phyloP scores from a whole-genome alignment of 805 yeast species.

The Ogataea zsoltii region DNA sequence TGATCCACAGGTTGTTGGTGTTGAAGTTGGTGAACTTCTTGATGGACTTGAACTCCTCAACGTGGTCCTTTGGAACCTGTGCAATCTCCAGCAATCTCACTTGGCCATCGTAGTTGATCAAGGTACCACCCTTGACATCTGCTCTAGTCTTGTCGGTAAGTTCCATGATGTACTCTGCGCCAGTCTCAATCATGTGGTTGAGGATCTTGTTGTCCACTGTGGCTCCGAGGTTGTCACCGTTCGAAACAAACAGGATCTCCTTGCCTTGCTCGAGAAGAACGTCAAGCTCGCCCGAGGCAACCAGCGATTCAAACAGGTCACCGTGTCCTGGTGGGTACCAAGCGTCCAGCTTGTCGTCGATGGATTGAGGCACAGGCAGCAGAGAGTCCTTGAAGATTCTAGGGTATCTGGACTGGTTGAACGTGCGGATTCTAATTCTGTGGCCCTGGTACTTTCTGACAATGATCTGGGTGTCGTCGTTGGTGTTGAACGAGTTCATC shows the following conservation, averaged over 20 bases:
- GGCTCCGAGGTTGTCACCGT: slow-evolving; percentile 98
- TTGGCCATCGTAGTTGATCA: slow-evolving; percentile 92
- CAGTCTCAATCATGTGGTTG: slow-evolving; percentile 88
- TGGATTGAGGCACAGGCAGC: slow-evolving; percentile 85
- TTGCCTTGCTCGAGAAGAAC: slow-evolving; percentile 88
- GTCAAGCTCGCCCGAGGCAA: slow-evolving; percentile 89
- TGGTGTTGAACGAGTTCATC: slow-evolving; percentile 99
- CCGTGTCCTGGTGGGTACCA: slow-evolving; percentile 99
- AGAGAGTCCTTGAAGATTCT: slow-evolving; percentile 94
- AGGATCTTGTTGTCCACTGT: slow-evolving; percentile 91
- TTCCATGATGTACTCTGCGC: slow-evolving; percentile 96
- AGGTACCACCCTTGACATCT: slow-evolving; percentile 98
- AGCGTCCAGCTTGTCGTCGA: slow-evolving; percentile 71
- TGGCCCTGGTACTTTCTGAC: slow-evolving; percentile 97
- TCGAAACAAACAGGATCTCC: slow-evolving; percentile 92
- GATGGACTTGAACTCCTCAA: slow-evolving; percentile 96
- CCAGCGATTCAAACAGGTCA: slow-evolving; percentile 89
- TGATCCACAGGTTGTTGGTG: slow-evolving; percentile 97
- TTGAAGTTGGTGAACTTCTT: slow-evolving; percentile 98
- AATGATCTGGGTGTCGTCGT: slow-evolving; percentile 90
- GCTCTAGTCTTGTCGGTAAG: slow-evolving; percentile 98
- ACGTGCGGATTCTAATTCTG: slow-evolving; percentile 90
- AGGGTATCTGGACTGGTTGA: slow-evolving; percentile 98
- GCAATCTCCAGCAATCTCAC: slow-evolving; percentile 95
- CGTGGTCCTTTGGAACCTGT: slow-evolving; percentile 98